phyloP scores from a whole-genome alignment of 495 filamentous ascomycete genomes.

The Endocarpon pusillum region DNA sequence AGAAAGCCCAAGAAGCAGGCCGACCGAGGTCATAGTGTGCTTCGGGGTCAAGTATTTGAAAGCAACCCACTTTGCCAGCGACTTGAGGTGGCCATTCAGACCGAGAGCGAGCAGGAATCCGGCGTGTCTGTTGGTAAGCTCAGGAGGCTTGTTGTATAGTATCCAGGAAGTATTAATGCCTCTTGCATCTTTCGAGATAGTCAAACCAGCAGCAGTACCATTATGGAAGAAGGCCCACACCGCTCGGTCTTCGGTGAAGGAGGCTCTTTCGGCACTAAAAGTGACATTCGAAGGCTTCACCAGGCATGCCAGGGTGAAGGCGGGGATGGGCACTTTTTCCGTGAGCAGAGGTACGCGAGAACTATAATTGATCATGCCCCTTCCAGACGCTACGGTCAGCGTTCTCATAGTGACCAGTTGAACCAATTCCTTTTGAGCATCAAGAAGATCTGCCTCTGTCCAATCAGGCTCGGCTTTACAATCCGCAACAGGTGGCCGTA shows the following conservation, averaged over 20 bases:
- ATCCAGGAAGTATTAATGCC: slow-evolving; percentile 98
- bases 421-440: slow-evolving; percentile 80
- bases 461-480: slow-evolving; percentile 60
- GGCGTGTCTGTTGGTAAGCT: slow-evolving; percentile 83
- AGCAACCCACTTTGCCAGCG: slow-evolving; percentile 89
- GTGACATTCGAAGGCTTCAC: slow-evolving; percentile 85
- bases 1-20: slow-evolving; percentile 76
- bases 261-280: slow-evolving; percentile 64
- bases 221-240: slow-evolving; percentile 98
- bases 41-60: slow-evolving; percentile 98
- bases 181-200: slow-evolving; percentile 75
- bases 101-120: slow-evolving; percentile 83
- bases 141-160: slow-evolving; percentile 86
- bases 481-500: slow-evolving; percentile 55
- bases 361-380: slow-evolving; percentile 70
- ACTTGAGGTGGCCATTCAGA: slow-evolving; percentile 88
- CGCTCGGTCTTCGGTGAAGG: slow-evolving; percentile 86
- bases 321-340: slow-evolving; percentile 70
- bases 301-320: slow-evolving; percentile 73
- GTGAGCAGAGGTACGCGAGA: slow-evolving; percentile 71
- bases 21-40: slow-evolving; percentile 97
- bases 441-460: slow-evolving; percentile 73
- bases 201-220: slow-evolving; percentile 76
- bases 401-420: slow-evolving; percentile 73
- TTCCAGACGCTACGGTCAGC: slow-evolving; percentile 67